Percentiles rank a stretch among this genome's conserved stretches.
phyloP scores from a whole-genome alignment of 2,329 filamentous ascomycete species.

The Aspergillus puulaauensis region DNA sequence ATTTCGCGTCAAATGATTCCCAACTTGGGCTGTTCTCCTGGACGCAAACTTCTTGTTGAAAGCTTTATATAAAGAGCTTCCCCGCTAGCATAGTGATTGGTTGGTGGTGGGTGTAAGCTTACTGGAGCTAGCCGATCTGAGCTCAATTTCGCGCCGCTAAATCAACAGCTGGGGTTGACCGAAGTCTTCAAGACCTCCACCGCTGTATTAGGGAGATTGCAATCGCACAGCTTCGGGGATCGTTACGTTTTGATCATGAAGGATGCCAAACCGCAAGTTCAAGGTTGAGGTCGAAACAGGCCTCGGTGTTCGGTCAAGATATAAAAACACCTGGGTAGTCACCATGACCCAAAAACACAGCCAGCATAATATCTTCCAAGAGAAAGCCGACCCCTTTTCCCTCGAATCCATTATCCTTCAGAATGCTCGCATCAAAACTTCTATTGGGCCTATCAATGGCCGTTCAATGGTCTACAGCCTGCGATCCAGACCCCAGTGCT shows the following conservation, averaged over 20 bases:
- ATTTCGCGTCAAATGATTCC: slow-evolving; percentile 4
- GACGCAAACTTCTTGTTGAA: not conserved
- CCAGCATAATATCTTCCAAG: not conserved
- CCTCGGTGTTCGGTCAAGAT: not conserved
- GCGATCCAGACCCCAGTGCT: not conserved
- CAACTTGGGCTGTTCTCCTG: not conserved
- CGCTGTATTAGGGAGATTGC: not conserved
- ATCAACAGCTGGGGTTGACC: not conserved
- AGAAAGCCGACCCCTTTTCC: not conserved
- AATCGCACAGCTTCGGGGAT: not conserved
- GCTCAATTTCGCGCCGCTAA: slow-evolving; percentile 2
- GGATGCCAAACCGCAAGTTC: not conserved
- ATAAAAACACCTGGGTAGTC: not conserved
- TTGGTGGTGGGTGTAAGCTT: not conserved
- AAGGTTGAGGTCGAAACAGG: not conserved
- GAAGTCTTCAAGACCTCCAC: not conserved
- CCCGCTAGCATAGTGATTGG: not conserved
- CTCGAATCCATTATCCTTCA: not conserved
- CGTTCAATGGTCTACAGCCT: slow-evolving; percentile 1
- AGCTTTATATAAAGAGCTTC: not conserved
- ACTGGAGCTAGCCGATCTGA: not conserved
- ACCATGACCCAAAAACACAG: not conserved
- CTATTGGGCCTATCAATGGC: not conserved
- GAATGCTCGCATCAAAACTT: not conserved
- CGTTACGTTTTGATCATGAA: not conserved